Conservation (phyloP, 2,329 filamentous ascomycete species). For the Aureobasidium vineae region DNA sequence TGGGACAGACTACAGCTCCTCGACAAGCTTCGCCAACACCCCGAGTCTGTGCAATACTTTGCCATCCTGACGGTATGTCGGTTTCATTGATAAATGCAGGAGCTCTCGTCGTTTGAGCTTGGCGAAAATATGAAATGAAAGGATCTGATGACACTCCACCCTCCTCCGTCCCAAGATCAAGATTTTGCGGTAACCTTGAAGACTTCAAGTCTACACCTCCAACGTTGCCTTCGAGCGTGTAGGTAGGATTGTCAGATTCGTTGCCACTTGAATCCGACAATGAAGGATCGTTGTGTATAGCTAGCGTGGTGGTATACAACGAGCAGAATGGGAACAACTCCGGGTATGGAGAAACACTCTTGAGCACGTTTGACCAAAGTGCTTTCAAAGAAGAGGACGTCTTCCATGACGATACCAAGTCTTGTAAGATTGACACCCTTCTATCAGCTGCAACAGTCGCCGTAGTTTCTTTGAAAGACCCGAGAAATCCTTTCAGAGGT, state of each 20-base stretch:
- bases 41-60: background rate
- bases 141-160: background rate
- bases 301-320: background rate
- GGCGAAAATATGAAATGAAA: background rate
- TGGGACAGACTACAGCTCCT: slow-evolving; percentile 16
- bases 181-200: background rate
- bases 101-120: background rate
- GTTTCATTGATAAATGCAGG: background rate
- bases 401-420: background rate
- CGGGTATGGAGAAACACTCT: background rate
- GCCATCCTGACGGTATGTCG: background rate
- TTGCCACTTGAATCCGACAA: background rate
- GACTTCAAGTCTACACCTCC: background rate
- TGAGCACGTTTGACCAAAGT: background rate
- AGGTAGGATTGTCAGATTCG: background rate
- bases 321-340: slow-evolving; percentile 7
- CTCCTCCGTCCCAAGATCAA: background rate
- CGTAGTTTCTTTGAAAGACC: background rate
- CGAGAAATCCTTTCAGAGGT: slow-evolving; percentile 5
- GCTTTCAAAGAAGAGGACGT: background rate
- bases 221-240: background rate
- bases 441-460: background rate
- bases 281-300: background rate
- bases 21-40: background rate
- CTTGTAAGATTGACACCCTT: background rate